Evolutionary conservation across 208 protist genomes (phyloP), one percentile per base, ranked within the genome.

Genomic region (Angomonas desouzai): DNA sequence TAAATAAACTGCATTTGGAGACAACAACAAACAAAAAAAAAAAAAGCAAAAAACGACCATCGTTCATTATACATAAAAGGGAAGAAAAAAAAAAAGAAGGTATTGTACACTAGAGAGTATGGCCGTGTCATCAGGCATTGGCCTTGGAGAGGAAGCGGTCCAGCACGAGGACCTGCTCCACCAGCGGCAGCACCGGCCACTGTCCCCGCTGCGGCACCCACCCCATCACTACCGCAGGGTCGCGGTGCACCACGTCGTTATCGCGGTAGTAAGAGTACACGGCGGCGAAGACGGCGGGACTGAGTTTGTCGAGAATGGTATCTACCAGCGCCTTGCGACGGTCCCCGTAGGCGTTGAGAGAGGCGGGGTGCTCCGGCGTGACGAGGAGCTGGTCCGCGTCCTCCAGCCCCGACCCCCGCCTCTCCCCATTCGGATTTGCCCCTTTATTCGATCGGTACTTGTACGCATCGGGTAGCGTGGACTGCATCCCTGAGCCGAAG

Each of bases 131-230:
- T 40, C 36, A 40, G 36, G 36, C 36, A 40, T 40, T 40, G 9
- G 36, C 6, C 36, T 40, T 40, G 36, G 23, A 53, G 18, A 93
- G 68, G 28, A 77, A 76, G 9, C 74, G 65, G 57, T 94, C 89
- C 57, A 94, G 67, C 48, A 87, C 81, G 22, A 87, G 81, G 66
- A 94, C 33, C 60, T 88, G 81, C 55, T 91, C 85, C 25, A 94
- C 71, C 23, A 77, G 13, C 25, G 89, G 89, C 32, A 94, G 71
- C 57, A 78, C 70, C 43, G 63, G n/a, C 85, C 89, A 94, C 53
- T 64, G 58, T 27, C n/a, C 18, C 23, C 85, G 77, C 64, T 81
- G 61, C 22, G 89, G 89, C 48, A 92, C 85, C 30, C 85, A 70
- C 2, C 77, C 66, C 48, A 77, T 74, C 62, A 94, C 81, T 9